Percentiles rank a stretch among this genome's conserved stretches.
These are phyloP conservation scores for Ceratocystis papillata DNA, from an alignment of 2,329 filamentous ascomycete genomes.

Conservation along the genomic window DNA sequence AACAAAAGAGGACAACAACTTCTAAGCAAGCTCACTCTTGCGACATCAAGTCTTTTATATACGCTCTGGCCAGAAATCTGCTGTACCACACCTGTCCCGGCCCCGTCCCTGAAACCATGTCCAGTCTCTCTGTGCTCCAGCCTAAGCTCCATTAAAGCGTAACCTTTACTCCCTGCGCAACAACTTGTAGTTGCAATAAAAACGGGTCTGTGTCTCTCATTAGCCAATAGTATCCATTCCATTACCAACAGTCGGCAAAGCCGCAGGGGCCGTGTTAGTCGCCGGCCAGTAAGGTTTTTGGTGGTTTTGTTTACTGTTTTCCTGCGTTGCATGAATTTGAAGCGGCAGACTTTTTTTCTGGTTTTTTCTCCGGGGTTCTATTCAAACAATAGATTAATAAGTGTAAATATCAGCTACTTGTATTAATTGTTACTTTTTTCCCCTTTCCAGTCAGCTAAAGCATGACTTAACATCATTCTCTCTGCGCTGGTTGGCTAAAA, in stretches of 20 bases:
- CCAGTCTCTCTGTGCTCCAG: neutral
- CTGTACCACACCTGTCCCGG: neutral
- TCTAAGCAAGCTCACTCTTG: no score
- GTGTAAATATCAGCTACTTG: neutral
- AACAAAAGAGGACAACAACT: no score
- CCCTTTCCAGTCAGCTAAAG: neutral
- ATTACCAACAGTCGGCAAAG: conserved; percentile 20
- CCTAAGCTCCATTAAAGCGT: neutral
- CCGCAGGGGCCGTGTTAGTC: conserved; percentile 4
- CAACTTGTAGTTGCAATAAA: conserved; percentile 14
- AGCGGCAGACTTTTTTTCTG: neutral
- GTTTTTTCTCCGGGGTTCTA: neutral
- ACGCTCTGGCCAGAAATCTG: neutral
- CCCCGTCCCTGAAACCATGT: neutral
- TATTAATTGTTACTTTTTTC: neutral
- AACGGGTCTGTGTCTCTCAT: neutral
- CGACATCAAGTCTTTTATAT: neutral
- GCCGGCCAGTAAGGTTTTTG: neutral
- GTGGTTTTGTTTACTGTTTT: neutral
- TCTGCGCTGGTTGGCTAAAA: neutral
- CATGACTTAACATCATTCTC: neutral
- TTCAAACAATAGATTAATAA: neutral
- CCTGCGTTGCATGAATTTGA: neutral
- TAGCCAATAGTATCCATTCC: neutral
- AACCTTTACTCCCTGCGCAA: neutral